These are phyloP conservation scores for Sonneratia alba DNA, from an alignment of 345 rosid genomes.

Conservation along the genomic window DNA sequence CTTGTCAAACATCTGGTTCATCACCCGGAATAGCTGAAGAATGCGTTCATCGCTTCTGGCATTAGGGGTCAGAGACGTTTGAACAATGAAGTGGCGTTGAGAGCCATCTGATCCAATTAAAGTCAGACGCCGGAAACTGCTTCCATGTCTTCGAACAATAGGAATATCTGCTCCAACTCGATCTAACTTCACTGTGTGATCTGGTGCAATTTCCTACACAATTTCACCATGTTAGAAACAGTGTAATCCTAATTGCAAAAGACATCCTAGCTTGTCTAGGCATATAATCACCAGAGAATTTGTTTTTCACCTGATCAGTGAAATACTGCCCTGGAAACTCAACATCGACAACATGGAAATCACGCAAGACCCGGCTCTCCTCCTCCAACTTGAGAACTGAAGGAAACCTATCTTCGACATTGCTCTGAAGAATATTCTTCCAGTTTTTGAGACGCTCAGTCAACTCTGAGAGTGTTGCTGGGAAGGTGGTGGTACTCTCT, in stretches of 20 bases:
- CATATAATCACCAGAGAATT: not conserved
- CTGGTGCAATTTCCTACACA: constrained; percentile 84
- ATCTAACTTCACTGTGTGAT: constrained; percentile 85
- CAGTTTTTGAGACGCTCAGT: constrained; percentile 87
- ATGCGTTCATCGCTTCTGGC: constrained; percentile 97
- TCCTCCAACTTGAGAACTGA: constrained; percentile 94
- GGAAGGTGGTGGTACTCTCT: constrained; percentile 82
- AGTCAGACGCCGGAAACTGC: constrained; percentile 94
- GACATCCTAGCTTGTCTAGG: not conserved
- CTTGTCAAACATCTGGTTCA: constrained; percentile 99
- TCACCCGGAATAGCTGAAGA: constrained; percentile 91
- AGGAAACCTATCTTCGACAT: constrained; percentile 95
- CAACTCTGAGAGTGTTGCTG: constrained; percentile 82
- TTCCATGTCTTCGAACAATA: constrained; percentile 96
- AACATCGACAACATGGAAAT: constrained; percentile 93
- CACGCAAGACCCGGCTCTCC: constrained; percentile 86
- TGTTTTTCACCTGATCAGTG: constrained; percentile 61
- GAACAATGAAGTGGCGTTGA: constrained; percentile 89
- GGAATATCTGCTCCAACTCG: constrained; percentile 93
- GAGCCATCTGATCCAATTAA: constrained; percentile 97
- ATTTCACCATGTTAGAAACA: constrained; percentile 12
- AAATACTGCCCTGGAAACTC: constrained; percentile 99
- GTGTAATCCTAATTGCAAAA: not conserved
- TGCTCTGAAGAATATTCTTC: constrained; percentile 96
- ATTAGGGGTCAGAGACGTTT: constrained; percentile 97